Percentiles rank a stretch among this genome's conserved stretches.
Evolutionary conservation across 192 early-diverging fungal species (phyloP).

Genomic region (Coemansia asiatica): DNA sequence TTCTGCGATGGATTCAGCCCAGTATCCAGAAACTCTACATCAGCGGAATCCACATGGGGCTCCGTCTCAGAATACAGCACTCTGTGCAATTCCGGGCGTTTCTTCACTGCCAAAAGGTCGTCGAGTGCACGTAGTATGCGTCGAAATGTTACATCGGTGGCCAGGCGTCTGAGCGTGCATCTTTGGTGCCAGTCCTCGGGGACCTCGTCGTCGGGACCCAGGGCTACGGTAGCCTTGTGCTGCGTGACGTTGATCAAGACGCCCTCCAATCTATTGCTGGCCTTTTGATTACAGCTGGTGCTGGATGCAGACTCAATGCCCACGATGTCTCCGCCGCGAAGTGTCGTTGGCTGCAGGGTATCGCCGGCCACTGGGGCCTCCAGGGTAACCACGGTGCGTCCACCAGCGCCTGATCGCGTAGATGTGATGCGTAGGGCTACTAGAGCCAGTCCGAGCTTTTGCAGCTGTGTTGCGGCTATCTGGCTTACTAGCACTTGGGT

Average conservation of each 20-base stretch:
- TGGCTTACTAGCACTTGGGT: constrained; percentile 31
- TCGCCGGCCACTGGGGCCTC: constrained; percentile 61
- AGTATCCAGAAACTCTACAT: constrained; percentile 58
- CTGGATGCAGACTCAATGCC: constrained; percentile 60
- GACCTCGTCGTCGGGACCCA: constrained; percentile 59
- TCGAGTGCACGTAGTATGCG: constrained; percentile 47
- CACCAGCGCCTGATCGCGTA: constrained; percentile 68
- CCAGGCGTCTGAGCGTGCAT: constrained; percentile 60
- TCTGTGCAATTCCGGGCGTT: constrained; percentile 36
- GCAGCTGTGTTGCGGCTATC: constrained; percentile 62
- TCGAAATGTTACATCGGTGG: constrained; percentile 49
- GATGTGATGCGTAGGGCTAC: constrained; percentile 60
- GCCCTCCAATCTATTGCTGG: constrained; percentile 27
- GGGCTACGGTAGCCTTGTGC: constrained; percentile 61
- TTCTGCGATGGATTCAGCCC: constrained; percentile 70
- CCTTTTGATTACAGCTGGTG: constrained; percentile 20
- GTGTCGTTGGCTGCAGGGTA: constrained; percentile 59
- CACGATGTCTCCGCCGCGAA: constrained; percentile 73
- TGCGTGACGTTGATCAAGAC: constrained; percentile 62
- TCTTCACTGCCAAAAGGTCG: constrained; percentile 16
- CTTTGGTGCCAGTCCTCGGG: constrained; percentile 64
- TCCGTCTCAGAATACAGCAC: constrained; percentile 47
- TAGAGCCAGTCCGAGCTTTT: constrained; percentile 65
- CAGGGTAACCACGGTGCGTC: constrained; percentile 65
- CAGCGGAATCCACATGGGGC: constrained; percentile 11